Evolutionary conservation across 2,329 filamentous ascomycete genomes (phyloP), one percentile per base, ranked within the genome.

Genomic region (Alternaria sp.): DNA sequence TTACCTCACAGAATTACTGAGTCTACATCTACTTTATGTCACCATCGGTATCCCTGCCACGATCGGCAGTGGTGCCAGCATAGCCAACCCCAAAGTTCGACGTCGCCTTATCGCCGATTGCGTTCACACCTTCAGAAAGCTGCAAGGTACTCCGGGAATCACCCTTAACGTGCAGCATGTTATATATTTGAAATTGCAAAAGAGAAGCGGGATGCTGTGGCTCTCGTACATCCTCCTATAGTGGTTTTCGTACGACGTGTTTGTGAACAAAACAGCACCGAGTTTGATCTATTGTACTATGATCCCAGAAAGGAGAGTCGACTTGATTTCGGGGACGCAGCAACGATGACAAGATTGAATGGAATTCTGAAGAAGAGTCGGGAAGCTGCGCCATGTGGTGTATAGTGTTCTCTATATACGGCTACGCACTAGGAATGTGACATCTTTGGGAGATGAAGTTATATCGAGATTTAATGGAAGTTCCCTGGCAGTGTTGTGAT

Each of bases 341-440:
- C 8, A 11, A 45, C 45, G 39, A 45, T 45, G 29, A 23, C 5
- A 21, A 13, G 31, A 37, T 34, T 53, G 51, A 36, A 34, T 0
- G 17, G 36, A 14, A 40, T 53, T 23, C 13, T 45, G 8, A 42
- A 21, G 51, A 44, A 26, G 40, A 44, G 51, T 52, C 37, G 50
- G 24, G 42, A 13, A 28, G 42, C 24, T 29, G 24, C 42, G 26
- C 3, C 26, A 28, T 28, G 5, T 28, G 26, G 26, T 8, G 8
- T 41, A 24, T 41, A 41, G 24, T 17, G 8, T 8, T 28, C 5
- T 28, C 26, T 6, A 28, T 28, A 5, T 28, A 28, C 26, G 26
- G 3, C 26, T 2, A 8, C 26, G 8, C 8, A 28, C 8, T 28
- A 8, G 5, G 26, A 28, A 28, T 28, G 26, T 8, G 26, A 6